Conservation (phyloP, 306 rosid species). For the Prunus fruticosa region DNA sequence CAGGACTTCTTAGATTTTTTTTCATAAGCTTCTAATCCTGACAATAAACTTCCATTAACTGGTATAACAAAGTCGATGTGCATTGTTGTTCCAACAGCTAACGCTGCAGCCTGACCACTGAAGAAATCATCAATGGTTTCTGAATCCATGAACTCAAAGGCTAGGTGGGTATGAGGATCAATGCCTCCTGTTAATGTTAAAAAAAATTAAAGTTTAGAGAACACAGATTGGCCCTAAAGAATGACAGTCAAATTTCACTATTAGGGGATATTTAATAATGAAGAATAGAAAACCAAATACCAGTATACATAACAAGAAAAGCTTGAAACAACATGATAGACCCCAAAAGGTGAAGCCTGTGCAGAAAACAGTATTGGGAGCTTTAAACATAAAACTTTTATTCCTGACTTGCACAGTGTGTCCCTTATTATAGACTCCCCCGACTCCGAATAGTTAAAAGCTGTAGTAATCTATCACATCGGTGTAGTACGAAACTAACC, state of each 20-base stretch:
- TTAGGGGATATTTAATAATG: not conserved
- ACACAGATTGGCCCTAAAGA: not conserved
- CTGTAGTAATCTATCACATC: not conserved
- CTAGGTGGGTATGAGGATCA: conserved; percentile 94
- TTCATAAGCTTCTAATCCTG: conserved; percentile 78
- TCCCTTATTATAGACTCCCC: not conserved
- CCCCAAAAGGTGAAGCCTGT: not conserved
- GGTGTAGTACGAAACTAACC: conserved; percentile 42
- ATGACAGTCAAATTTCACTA: not conserved
- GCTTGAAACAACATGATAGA: not conserved
- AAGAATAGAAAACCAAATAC: not conserved
- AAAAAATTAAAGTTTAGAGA: not conserved
- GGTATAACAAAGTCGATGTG: conserved; percentile 92
- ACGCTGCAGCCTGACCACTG: conserved; percentile 95
- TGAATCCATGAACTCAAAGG: conserved; percentile 62
- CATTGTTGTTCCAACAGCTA: conserved; percentile 99
- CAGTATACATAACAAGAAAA: not conserved
- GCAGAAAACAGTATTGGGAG: not conserved
- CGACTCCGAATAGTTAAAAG: not conserved
- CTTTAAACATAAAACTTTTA: not conserved
- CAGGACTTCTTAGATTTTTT: conserved; percentile 74
- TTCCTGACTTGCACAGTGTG: not conserved
- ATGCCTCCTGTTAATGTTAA: conserved; percentile 72
- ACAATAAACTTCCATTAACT: conserved; percentile 57
- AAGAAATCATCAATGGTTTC: conserved; percentile 76